Base-by-base conservation (phyloP, 805 yeast species). In the Isabelozyma rhagii region DNA sequence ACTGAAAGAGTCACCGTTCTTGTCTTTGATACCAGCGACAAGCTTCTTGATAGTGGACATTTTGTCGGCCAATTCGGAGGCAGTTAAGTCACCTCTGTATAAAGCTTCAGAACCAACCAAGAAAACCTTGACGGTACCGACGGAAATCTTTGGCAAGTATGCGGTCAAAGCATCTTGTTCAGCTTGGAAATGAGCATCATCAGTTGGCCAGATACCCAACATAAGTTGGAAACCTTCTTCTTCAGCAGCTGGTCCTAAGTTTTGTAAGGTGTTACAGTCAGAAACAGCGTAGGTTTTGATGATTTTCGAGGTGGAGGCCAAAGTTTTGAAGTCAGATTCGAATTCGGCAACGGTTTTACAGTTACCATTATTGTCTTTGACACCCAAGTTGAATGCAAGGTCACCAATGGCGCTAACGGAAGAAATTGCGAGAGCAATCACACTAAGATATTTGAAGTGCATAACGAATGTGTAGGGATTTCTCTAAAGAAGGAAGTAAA, bases 71-170 rank as follows among this genome's bases (percentile, higher is more conserved):
- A 93, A 82, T 49, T 81, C 81, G 34, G 76, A 60, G 43, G 96
- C 91, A 46, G 92, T 78, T 72, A 92, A 56, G 68, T 93, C 98
- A 39, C 69, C 83, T 79, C 98, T 89, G 82, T 93, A 93, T 56
- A 93, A 79, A 51, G 97, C 93, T 79, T 93, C 98, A 25, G 97
- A 91, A 57, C 98, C 98, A 57, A 93, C 98, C 47, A 89, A 78
- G 72, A 93, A 77, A 44, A 84, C 89, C 61, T 83, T 81, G 61
- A 93, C 79, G 55, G 89, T 81, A 47, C 82, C 75, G 53, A 81
- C 78, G 48, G 89, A 84, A 54, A 91, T 77, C 31, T 61, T 72
- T 60, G 97, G 96, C 68, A 93, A 81, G 70, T 86, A 87, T 10
- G 72, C 50, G 56, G 74, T 60, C 60, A 93, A 78, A 44, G 97